phyloP scores from a whole-genome alignment of 495 filamentous ascomycete genomes.

The Penicillium riverlandense region DNA sequence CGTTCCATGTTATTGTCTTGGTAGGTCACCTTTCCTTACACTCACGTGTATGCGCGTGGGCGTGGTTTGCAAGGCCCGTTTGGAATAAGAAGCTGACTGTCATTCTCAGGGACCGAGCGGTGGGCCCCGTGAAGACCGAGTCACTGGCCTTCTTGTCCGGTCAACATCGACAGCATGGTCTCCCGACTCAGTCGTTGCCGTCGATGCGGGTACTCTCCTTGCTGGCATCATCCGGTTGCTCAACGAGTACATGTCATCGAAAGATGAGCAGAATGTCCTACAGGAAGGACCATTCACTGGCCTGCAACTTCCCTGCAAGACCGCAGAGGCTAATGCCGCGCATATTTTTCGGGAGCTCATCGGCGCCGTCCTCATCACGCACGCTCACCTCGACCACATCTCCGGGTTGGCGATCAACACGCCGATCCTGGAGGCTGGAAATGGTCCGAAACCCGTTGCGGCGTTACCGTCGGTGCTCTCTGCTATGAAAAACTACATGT shows the following conservation, averaged over 20 bases:
- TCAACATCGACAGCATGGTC: conserved; percentile 71
- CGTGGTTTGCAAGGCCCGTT: not conserved
- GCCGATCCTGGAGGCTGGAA: conserved; percentile 65
- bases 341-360: conserved; percentile 71
- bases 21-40: conserved; percentile 43
- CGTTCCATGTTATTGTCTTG: conserved; percentile 73
- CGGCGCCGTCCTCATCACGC: conserved; percentile 83
- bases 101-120: conserved; percentile 79
- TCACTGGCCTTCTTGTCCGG: conserved; percentile 83
- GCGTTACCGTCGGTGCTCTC: conserved; percentile 78
- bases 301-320: conserved; percentile 53
- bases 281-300: conserved; percentile 65
- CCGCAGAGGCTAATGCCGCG: conserved; percentile 66
- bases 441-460: conserved; percentile 71
- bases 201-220: conserved; percentile 89
- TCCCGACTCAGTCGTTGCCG: conserved; percentile 72
- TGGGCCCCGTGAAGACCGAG: conserved; percentile 81
- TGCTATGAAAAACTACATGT: conserved; percentile 87
- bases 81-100: conserved; percentile 11
- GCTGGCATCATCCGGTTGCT: conserved; percentile 73
- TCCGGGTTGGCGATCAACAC: conserved; percentile 89
- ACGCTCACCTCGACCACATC: conserved; percentile 91
- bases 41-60: conserved; percentile 4
- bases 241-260: conserved; percentile 36
- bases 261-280: conserved; percentile 13